Conservation (phyloP, 805 yeast genomes). For the Suhomyces pyralidae region DNA sequence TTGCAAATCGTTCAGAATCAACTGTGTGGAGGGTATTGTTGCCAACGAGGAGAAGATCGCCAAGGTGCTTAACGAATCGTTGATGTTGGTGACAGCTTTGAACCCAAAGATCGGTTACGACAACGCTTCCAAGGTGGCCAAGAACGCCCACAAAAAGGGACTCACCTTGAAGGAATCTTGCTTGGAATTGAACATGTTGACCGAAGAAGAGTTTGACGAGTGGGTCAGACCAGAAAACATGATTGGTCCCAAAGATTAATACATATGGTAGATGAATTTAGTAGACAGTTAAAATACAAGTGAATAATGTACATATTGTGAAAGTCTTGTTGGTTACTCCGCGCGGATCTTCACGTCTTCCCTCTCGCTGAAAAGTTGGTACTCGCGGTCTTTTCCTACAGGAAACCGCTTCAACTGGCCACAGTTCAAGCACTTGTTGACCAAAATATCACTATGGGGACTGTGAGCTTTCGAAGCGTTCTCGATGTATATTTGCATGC, state of each 20-base stretch:
- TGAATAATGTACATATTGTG: neutral
- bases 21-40: constrained; percentile 38
- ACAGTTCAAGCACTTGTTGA: constrained; percentile 51
- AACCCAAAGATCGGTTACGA: constrained; percentile 42
- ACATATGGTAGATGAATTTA: too few relatives aligned
- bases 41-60: constrained; percentile 37
- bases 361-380: constrained; percentile 46
- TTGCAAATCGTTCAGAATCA: constrained; percentile 29
- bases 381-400: constrained; percentile 53
- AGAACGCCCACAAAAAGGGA: constrained; percentile 41
- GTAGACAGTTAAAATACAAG: neutral
- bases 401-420: constrained; percentile 56
- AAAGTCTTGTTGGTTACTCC: neutral
- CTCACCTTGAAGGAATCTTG: constrained; percentile 37
- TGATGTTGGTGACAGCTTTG: constrained; percentile 41
- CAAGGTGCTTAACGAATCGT: constrained; percentile 36
- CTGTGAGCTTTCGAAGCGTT: constrained; percentile 37
- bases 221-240: constrained; percentile 42
- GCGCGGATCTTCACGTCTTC: constrained; percentile 17
- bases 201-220: constrained; percentile 33
- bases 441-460: constrained; percentile 45
- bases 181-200: constrained; percentile 34
- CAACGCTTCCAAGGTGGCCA: constrained; percentile 39
- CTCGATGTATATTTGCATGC: constrained; percentile 35
- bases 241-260: constrained; percentile 35